Base-by-base conservation (phyloP, 129 eudicot genomes). In the Tanacetum coccineum region DNA sequence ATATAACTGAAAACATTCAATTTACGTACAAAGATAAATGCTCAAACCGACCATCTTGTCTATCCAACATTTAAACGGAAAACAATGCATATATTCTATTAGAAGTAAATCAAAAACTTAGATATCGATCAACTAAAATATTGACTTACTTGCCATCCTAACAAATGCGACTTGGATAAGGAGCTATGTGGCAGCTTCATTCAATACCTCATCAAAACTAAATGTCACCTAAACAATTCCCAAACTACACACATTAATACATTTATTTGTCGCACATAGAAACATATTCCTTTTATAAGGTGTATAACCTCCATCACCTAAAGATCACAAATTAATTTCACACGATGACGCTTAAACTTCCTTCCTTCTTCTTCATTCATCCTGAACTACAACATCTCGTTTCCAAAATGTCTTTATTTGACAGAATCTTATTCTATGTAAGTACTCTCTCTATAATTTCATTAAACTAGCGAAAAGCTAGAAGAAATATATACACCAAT, bases 371-470 rank as follows among this genome's bases (percentile, higher is more conserved):
- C 70, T 76, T 67, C 54, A 59, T 83, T 66, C 88, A 83, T 74
- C 85, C 85, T 66, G 81, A 80, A 44, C 65, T 80, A 21, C 76
- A 46, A 39, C 82, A 59, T 64, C 36, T 59, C 17, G 54, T 80
- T 3, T 58, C 82, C 49, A 80, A 74, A 25, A 64, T 83, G 78
- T 60, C 85, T 12, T 64, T 80, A 68, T 6, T 80, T 18, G 88
- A 83, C 76, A 80, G 51, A 14, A 11, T 83, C 47, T 4, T 83
- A 26, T 79, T 83, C 63, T 79, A 58, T 76, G 87, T 79, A 32
- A 79, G 87, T 55, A 14, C 36, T 50, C 48, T 62, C 32, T 62
- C 45, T 66, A 67, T 36, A 36, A 9, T 36, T 36, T 9, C 42
- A 36, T 7, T 36, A 36, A 36, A 36, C 42, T 6, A 36, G 42